Base-by-base conservation (phyloP, 23 red algal species). In the Agarophyton chilense region DNA sequence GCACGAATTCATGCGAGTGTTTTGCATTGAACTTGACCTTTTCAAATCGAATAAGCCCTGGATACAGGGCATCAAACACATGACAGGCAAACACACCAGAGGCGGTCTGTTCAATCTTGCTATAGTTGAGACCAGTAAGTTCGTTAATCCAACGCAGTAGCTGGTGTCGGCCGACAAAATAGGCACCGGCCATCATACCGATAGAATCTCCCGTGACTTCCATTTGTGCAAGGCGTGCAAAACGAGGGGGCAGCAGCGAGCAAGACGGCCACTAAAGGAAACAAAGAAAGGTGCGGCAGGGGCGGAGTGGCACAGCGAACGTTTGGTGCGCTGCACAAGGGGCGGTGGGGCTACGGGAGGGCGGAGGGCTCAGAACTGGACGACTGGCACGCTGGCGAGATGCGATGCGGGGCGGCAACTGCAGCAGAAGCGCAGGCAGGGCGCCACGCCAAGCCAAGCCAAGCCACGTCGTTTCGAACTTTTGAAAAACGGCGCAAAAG, bases 131-230 rank as follows among this genome's bases (percentile, higher is more conserved):
- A 19, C 44, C 52, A 41, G 94, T 88, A 25, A 98, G 82, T 34
- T 95, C 83, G 78, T 98, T 98, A 55, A 98, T 91, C 96, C 96
- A 98, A 10, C 65, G 44, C 17, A 98, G 73, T 13, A 98, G 64
- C 53, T 92, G 65, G 21, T 46, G 64, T 6, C 93, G 86, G 3
- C 84, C 81, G 9, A 95, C 93, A 60, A 98, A 98, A 72, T 95
- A 98, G 13, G 96, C 96, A 14, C 83, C 86, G 52, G 79, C 87
- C 88, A 98, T 87, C 75, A 95, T 88, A 57, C 96, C 96, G 41
- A 96, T 78, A 16, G 94, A 81, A 43, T 91, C 88, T 35, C 76
- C 60, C 6, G 67, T 57, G 4, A 74, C 75, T 76, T 79, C 64
- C 70, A 73, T 82, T 72, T n/a, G n/a, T n/a, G n/a, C n/a, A n/a